Evolutionary conservation across 2,329 filamentous ascomycete genomes (phyloP).

Genomic region (Ceratocystis destructans): DNA sequence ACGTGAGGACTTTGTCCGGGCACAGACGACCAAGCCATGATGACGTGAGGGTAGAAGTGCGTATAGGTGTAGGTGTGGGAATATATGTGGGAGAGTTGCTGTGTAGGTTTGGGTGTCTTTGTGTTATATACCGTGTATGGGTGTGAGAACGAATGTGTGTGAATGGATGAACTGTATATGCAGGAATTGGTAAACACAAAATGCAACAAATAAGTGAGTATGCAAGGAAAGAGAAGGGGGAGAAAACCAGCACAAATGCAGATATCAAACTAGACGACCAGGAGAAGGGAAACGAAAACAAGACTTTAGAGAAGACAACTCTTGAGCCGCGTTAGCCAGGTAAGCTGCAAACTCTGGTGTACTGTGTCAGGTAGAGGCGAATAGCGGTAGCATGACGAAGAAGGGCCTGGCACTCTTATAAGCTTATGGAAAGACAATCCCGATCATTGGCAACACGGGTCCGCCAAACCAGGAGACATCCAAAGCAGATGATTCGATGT

Average conservation of each 20-base stretch:
- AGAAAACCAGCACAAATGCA: neutral
- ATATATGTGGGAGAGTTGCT: neutral
- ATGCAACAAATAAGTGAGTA: neutral
- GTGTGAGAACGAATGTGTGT: neutral
- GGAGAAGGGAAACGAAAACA: neutral
- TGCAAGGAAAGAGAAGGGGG: neutral
- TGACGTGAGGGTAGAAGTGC: too few relatives aligned
- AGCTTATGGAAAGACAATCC: too few relatives aligned
- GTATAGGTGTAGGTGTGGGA: neutral
- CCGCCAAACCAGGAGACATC: too few relatives aligned
- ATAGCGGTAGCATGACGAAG: too few relatives aligned
- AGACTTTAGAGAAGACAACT: neutral
- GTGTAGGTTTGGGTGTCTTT: neutral
- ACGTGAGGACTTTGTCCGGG: neutral
- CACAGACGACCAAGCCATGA: neutral
- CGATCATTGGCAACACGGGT: too few relatives aligned
- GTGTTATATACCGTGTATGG: neutral
- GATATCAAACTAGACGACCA: neutral
- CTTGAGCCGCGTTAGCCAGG: too few relatives aligned
- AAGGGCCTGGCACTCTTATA: too few relatives aligned
- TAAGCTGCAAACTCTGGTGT: neutral
- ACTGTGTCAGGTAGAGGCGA: neutral
- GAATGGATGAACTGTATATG: neutral
- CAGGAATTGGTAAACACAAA: neutral
- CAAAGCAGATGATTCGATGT: too few relatives aligned